Evolutionary conservation across 345 rosid species (phyloP), one percentile per base, ranked within the genome.

Genomic region (Citrus hindsii): DNA sequence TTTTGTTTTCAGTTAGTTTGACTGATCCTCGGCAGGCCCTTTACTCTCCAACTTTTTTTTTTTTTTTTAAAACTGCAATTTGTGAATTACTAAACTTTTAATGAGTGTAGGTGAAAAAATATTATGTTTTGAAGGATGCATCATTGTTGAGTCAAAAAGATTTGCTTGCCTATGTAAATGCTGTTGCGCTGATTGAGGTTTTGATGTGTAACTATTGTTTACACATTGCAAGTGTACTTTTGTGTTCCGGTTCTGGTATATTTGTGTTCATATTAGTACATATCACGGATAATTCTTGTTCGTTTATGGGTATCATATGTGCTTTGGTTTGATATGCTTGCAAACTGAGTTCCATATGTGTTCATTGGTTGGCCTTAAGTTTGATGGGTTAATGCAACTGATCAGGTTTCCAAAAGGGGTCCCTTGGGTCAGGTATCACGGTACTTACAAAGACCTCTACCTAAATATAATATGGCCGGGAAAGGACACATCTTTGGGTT

Each of bases 321-420:
- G 33, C 32, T 48, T 46, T 69, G 0, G 73, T 48, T 19, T 69
- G 12, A 25, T 48, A 16, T 65, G 69, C 55, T n/a, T 68, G 10
- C 9, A 21, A 72, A 9, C 16, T 56, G 32, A 22, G 48, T 56
- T 18, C 5, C 14, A 27, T 38, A 16, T 24, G 3, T 38, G 19
- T 63, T 40, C 16, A 33, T 60, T 40, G 32, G 32, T 56, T 53
- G 27, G 16, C 21, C 12, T 24, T 33, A n/a, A 42, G 30, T 67
- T 81, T 75, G 73, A 76, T 61, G 30, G 30, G 53, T 65, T 40
- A 53, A 22, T 65, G 75, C 40, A 27, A 66, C 38, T 28, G 51
- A 81, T 80, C 87, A 95, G 98, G 87, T 95, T 92, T 78, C 98
- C 97, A 12, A 67, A 89, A 83, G 98, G 92, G 28, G 93, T 91